Evolutionary conservation across 2,329 filamentous ascomycete genomes (phyloP).

Genomic region (Xylariaceae sp.): DNA sequence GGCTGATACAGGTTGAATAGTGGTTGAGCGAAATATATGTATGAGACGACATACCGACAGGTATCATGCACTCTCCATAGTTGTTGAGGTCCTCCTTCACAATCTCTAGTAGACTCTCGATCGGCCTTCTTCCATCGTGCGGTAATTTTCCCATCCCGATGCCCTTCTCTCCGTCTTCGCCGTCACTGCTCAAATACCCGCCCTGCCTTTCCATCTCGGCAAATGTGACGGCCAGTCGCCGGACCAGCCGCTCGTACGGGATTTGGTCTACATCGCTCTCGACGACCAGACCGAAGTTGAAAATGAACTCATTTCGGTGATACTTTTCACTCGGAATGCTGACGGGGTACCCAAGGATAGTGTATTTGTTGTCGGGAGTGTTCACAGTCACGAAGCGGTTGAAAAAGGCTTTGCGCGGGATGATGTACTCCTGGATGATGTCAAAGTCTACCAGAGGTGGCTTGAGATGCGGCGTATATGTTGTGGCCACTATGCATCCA

Average conservation of each 20-base stretch:
- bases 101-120: slow-evolving; percentile 80
- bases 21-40: not conserved
- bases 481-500: slow-evolving; percentile 53
- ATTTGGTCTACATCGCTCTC: slow-evolving; percentile 63
- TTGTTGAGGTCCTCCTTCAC: slow-evolving; percentile 87
- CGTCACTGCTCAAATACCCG: slow-evolving; percentile 62
- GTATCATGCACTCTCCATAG: slow-evolving; percentile 98
- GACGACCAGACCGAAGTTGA: slow-evolving; percentile 90
- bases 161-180: slow-evolving; percentile 27
- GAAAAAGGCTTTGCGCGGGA: slow-evolving; percentile 91
- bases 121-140: slow-evolving; percentile 59
- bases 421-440: slow-evolving; percentile 85
- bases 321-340: slow-evolving; percentile 81
- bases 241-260: slow-evolving; percentile 79
- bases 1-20: not conserved
- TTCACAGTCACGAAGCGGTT: slow-evolving; percentile 82
- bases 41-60: slow-evolving; percentile 66
- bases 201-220: slow-evolving; percentile 89
- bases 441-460: slow-evolving; percentile 77
- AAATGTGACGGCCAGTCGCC: slow-evolving; percentile 80
- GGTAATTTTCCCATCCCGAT: slow-evolving; percentile 10
- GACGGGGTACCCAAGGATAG: slow-evolving; percentile 82
- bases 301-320: slow-evolving; percentile 93
- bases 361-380: slow-evolving; percentile 64
- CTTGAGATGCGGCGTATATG: slow-evolving; percentile 36